phyloP scores from a whole-genome alignment of 2,329 filamentous ascomycete genomes.

The Colletotrichum chlorophyti region DNA sequence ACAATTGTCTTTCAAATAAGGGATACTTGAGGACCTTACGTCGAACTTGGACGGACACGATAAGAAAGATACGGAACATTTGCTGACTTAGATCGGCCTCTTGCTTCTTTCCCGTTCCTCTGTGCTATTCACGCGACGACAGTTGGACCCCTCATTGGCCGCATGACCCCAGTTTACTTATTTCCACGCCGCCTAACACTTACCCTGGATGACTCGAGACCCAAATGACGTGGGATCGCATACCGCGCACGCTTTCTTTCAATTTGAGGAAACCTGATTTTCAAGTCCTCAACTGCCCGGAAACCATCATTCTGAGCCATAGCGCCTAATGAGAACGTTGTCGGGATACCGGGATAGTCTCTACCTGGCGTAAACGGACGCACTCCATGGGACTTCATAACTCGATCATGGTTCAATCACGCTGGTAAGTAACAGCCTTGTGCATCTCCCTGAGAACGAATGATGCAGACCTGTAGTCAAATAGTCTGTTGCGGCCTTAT shows the following conservation, averaged over 20 bases:
- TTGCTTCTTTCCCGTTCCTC: background rate
- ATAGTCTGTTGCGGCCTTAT: background rate
- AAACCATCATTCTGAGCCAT: too few species aligned
- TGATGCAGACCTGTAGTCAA: background rate
- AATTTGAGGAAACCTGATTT: background rate
- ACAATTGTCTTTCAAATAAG: background rate
- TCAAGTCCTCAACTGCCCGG: too few species aligned
- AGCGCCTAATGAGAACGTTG: background rate
- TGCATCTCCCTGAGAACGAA: background rate
- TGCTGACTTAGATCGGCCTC: slow-evolving; percentile 20
- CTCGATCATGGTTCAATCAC: too few species aligned
- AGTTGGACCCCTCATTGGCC: slow-evolving; percentile 13
- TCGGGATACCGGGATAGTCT: background rate
- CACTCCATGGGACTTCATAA: background rate
- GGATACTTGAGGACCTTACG: background rate
- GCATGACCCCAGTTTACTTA: too few species aligned
- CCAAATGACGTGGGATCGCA: slow-evolving; percentile 5
- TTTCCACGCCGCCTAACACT: background rate
- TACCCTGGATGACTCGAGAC: slow-evolving; percentile 15
- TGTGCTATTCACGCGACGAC: slow-evolving; percentile 10
- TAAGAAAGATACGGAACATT: too few species aligned
- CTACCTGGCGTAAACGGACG: slow-evolving; percentile 1
- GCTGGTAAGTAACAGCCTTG: background rate
- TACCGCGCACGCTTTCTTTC: background rate
- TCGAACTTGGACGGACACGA: too few species aligned